Evolutionary conservation across 768 basidiomycete genomes (phyloP).

Genomic region (Macrolepiota dolichaula): DNA sequence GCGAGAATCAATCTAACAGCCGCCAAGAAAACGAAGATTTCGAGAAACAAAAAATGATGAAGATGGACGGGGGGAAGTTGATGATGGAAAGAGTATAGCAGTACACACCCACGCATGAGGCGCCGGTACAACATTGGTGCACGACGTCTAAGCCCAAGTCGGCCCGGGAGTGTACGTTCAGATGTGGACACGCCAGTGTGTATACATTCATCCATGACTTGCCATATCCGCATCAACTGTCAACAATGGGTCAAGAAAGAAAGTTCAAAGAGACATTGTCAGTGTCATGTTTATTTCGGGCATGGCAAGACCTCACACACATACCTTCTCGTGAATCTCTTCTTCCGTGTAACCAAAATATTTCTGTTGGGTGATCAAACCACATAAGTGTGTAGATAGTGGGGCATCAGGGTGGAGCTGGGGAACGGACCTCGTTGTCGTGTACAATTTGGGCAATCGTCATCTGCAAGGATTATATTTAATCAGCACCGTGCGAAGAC

Average conservation of each 20-base stretch:
- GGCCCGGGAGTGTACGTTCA: slow-evolving; percentile 83
- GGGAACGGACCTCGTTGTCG: slow-evolving; percentile 68
- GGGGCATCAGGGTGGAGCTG: background rate
- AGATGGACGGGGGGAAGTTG: background rate
- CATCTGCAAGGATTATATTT: slow-evolving; percentile 45
- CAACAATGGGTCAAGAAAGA: background rate
- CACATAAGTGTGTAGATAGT: background rate
- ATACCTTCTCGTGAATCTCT: slow-evolving; percentile 71
- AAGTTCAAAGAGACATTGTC: background rate
- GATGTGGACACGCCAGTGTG: slow-evolving; percentile 77
- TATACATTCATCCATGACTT: slow-evolving; percentile 92
- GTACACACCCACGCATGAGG: slow-evolving; percentile 78
- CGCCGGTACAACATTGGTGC: slow-evolving; percentile 89
- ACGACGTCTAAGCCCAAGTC: slow-evolving; percentile 71
- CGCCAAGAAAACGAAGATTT: too few species aligned
- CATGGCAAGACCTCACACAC: background rate
- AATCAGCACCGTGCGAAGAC: background rate
- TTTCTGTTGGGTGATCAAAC: slow-evolving; percentile 24
- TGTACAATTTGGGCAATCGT: slow-evolving; percentile 93
- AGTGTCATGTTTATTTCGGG: background rate
- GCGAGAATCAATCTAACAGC: background rate
- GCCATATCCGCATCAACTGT: slow-evolving; percentile 75
- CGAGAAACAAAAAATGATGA: background rate
- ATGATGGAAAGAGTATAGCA: background rate
- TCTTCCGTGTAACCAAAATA: slow-evolving; percentile 74